These are phyloP conservation scores for Calycina marina DNA, from an alignment of 2,329 filamentous ascomycete genomes.

Conservation along the genomic window DNA sequence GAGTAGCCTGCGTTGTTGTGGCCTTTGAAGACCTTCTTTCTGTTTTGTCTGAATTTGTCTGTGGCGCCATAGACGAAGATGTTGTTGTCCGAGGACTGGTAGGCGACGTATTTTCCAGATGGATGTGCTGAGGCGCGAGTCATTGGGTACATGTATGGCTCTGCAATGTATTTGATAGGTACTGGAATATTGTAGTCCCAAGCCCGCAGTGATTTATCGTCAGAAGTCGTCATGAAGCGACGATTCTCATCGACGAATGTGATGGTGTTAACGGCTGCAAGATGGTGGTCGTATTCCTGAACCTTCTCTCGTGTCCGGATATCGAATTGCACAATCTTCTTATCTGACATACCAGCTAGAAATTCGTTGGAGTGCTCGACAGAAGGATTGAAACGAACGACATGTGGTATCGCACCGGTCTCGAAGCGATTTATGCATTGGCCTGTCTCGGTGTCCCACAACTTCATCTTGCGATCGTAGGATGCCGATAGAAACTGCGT, in stretches of 20 bases:
- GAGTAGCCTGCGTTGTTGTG: slow-evolving; percentile 94
- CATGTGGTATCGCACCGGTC: slow-evolving; percentile 89
- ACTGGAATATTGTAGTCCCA: slow-evolving; percentile 99
- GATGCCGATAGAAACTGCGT: slow-evolving; percentile 80
- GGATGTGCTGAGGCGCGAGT: slow-evolving; percentile 76
- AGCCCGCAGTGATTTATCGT: slow-evolving; percentile 88
- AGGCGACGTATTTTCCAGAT: slow-evolving; percentile 83
- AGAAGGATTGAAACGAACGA: slow-evolving; percentile 82
- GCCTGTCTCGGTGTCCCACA: slow-evolving; percentile 97
- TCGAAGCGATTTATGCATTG: slow-evolving; percentile 78
- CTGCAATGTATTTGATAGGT: slow-evolving; percentile 94
- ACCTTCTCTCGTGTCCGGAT: slow-evolving; percentile 66
- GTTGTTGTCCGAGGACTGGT: slow-evolving; percentile 89
- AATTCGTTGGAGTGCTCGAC: slow-evolving; percentile 72
- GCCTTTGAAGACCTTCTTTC: slow-evolving; percentile 90
- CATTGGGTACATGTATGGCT: slow-evolving; percentile 96
- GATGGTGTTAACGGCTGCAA: slow-evolving; percentile 96
- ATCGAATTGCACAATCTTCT: slow-evolving; percentile 97
- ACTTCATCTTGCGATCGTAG: slow-evolving; percentile 90
- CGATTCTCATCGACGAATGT: slow-evolving; percentile 90
- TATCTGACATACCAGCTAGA: slow-evolving; percentile 91
- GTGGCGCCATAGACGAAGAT: slow-evolving; percentile 90
- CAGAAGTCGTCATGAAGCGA: slow-evolving; percentile 93
- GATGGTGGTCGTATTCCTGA: slow-evolving; percentile 95
- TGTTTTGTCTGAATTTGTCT: slow-evolving; percentile 92